Evolutionary conservation across 345 rosid genomes (phyloP).

Genomic region (Noccaea caerulescens): DNA sequence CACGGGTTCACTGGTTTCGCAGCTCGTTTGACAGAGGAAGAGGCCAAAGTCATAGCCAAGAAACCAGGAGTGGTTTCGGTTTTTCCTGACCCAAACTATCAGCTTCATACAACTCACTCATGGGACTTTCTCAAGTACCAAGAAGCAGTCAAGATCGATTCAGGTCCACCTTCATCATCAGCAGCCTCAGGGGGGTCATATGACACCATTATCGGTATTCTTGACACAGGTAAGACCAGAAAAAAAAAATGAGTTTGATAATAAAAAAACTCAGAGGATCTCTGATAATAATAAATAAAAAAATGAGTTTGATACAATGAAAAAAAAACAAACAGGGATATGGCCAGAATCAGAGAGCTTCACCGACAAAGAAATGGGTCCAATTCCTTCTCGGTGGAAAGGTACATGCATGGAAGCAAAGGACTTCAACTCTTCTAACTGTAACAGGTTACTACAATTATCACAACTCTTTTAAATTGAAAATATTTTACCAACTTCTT

Average conservation of each 20-base stretch:
- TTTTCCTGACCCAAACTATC: constrained; percentile 62
- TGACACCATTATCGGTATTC: constrained; percentile 67
- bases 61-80: constrained; percentile 73
- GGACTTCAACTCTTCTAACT: constrained; percentile 57
- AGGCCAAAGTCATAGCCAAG: constrained; percentile 57
- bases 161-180: constrained; percentile 48
- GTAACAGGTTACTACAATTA: constrained; percentile 57
- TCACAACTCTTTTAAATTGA: background rate
- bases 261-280: background rate
- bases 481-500: background rate
- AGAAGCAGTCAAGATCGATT: constrained; percentile 53
- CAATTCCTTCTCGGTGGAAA: constrained; percentile 69
- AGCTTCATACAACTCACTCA: constrained; percentile 89
- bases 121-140: constrained; percentile 88
- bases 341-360: constrained; percentile 94
- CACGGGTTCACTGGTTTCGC: constrained; percentile 83
- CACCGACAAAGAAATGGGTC: constrained; percentile 62
- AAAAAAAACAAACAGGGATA: constrained; percentile 53
- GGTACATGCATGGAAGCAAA: constrained; percentile 63
- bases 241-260: constrained; percentile 3
- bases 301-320: constrained; percentile 12
- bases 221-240: constrained; percentile 63
- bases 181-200: constrained; percentile 42
- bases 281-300: background rate
- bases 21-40: constrained; percentile 70